Evolutionary conservation across 2,329 filamentous ascomycete genomes (phyloP).

Genomic region (Beauveria caledonica): DNA sequence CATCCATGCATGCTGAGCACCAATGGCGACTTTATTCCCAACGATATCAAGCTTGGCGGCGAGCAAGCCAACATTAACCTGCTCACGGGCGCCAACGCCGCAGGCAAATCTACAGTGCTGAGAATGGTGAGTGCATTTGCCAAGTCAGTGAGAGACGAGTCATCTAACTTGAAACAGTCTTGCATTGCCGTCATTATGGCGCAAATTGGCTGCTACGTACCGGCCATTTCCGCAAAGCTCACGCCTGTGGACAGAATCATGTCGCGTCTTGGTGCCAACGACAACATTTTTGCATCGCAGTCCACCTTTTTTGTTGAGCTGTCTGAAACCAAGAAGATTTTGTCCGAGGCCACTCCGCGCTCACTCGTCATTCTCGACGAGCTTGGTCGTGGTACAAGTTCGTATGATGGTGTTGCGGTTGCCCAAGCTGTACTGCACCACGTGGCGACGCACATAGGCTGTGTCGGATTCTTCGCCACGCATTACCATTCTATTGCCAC

Average conservation of each 20-base stretch:
- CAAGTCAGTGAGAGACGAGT: background rate
- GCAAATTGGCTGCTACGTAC: conserved; percentile 89
- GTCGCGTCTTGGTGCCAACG: conserved; percentile 93
- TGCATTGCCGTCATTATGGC: conserved; percentile 97
- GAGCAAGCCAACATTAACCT: conserved; percentile 75
- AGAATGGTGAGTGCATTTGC: conserved; percentile 63
- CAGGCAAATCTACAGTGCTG: conserved; percentile 92
- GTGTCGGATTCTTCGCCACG: conserved; percentile 92
- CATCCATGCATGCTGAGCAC: conserved; percentile 91
- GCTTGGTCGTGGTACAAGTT: conserved; percentile 86
- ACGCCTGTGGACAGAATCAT: conserved; percentile 96
- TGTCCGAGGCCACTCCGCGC: conserved; percentile 85
- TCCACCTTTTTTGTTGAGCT: conserved; percentile 98
- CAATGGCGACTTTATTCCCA: conserved; percentile 92
- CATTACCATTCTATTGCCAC: conserved; percentile 92
- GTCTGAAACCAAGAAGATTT: conserved; percentile 95
- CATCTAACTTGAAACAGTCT: conserved; percentile 46
- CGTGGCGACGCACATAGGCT: conserved; percentile 85
- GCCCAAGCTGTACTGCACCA: conserved; percentile 97
- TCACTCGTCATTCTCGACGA: conserved; percentile 96
- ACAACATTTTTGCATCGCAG: conserved; percentile 97
- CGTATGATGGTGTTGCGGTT: conserved; percentile 93
- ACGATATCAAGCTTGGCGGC: conserved; percentile 83
- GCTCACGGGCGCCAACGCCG: conserved; percentile 91
- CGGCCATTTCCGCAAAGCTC: conserved; percentile 70